Conservation (phyloP, 441 rosid genomes). For the Kokia cookei region DNA sequence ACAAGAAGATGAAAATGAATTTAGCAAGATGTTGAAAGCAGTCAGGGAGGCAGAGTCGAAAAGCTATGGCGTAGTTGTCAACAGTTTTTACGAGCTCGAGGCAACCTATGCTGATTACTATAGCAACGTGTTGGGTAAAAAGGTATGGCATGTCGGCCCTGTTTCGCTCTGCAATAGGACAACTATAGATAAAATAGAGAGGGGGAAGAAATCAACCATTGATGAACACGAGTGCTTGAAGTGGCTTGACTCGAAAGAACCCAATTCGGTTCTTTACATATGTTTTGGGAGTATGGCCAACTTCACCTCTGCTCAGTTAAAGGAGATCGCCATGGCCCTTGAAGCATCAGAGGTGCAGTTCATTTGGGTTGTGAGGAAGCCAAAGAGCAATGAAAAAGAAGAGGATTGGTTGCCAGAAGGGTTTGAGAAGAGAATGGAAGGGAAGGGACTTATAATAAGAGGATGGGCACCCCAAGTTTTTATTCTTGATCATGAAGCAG, state of each 20-base stretch:
- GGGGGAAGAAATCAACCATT: background rate
- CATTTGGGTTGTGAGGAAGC: background rate
- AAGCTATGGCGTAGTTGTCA: background rate
- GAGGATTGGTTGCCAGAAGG: background rate
- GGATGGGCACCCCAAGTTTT: background rate
- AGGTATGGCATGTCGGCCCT: slow-evolving; percentile 1
- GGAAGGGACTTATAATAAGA: background rate
- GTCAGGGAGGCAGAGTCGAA: background rate
- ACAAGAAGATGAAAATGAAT: background rate
- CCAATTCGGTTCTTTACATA: background rate
- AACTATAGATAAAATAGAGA: background rate
- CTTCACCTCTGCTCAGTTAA: background rate
- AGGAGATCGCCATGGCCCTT: background rate
- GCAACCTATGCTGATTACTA: background rate
- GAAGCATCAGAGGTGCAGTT: background rate
- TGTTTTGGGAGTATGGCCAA: background rate
- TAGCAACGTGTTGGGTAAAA: background rate
- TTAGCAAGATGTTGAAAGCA: background rate
- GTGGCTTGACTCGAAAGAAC: background rate
- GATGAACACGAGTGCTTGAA: background rate
- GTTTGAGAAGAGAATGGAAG: background rate
- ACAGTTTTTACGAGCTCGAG: slow-evolving; percentile 1
- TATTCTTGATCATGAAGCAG: background rate
- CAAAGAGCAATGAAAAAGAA: background rate
- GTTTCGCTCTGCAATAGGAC: background rate